Evolutionary conservation across 2,329 filamentous ascomycete species (phyloP).

Genomic region (Arthrobotrys sphaeroides): DNA sequence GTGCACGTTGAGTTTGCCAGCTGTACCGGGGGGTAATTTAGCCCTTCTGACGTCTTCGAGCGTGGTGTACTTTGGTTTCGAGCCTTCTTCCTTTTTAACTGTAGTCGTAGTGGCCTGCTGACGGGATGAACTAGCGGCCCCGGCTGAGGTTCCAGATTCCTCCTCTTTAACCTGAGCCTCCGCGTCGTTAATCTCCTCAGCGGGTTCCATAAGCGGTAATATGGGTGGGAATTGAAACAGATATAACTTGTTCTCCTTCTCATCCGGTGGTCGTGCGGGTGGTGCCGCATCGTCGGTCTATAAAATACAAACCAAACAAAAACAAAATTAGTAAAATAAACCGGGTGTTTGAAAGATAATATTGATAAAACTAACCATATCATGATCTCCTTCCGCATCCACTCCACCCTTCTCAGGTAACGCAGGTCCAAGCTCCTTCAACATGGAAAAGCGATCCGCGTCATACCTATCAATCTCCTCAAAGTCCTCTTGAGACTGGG

Average conservation of each 20-base stretch:
- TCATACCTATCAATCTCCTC: constrained; percentile 57
- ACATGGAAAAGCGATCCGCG: constrained; percentile 51
- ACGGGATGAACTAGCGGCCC: constrained; percentile 17
- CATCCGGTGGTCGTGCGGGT: constrained; percentile 34
- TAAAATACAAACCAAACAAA: too few relatives aligned
- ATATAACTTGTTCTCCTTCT: constrained; percentile 57
- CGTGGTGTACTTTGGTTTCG: constrained; percentile 59
- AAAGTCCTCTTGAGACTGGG: constrained; percentile 54
- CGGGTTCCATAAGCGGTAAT: constrained; percentile 54
- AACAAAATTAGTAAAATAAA: too few relatives aligned
- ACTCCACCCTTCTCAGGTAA: constrained; percentile 20
- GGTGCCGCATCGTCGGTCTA: constrained; percentile 20
- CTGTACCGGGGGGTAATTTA: constrained; percentile 66
- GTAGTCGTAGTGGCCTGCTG: too few relatives aligned
- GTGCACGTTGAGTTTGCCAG: constrained; percentile 71
- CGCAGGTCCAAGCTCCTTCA: constrained; percentile 37
- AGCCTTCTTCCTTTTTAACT: constrained; percentile 6
- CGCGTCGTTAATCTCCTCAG: constrained; percentile 20
- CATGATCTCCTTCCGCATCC: constrained; percentile 53
- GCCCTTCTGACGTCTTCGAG: constrained; percentile 58
- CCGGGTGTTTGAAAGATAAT: too few relatives aligned
- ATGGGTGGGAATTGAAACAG: constrained; percentile 58
- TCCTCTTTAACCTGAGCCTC: constrained; percentile 29
- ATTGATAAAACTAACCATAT: constrained; percentile 51
- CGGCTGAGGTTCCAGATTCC: constrained; percentile 14